Conservation (phyloP, 495 filamentous ascomycete species). For the Saxophila tyrrhenica region DNA sequence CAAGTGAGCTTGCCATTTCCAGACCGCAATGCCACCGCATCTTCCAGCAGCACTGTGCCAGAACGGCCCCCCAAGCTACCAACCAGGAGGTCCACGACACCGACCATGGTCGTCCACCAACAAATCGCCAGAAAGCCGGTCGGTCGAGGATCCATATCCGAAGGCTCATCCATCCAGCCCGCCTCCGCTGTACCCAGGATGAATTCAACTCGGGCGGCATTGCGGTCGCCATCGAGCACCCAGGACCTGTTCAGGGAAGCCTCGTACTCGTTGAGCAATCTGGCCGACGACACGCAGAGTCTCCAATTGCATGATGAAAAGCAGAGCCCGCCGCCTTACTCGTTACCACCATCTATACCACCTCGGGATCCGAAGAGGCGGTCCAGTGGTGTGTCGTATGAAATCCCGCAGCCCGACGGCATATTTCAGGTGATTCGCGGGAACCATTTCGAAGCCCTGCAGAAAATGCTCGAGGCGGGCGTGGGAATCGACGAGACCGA, state of each 20-base stretch:
- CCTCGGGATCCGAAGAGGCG: neutral
- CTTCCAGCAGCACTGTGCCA: neutral
- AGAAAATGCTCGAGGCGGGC: neutral
- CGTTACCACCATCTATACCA: neutral
- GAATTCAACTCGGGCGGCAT: neutral
- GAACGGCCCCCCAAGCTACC: neutral
- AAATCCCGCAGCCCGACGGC: neutral
- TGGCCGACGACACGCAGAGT: neutral
- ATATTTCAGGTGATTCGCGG: constrained; percentile 2
- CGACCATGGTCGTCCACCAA: neutral
- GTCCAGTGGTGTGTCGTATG: neutral
- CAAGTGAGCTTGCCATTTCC: neutral
- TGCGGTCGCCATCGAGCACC: neutral
- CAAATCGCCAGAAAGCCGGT: neutral
- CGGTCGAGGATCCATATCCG: neutral
- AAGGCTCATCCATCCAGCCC: neutral
- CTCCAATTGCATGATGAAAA: neutral
- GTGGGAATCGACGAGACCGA: constrained; percentile 9
- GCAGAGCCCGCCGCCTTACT: neutral
- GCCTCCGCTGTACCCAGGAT: neutral
- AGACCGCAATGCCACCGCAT: neutral
- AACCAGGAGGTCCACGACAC: neutral
- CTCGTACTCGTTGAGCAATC: neutral
- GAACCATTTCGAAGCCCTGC: constrained; percentile 3
- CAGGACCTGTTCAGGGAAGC: neutral